These are phyloP conservation scores for Testicularia cyperi DNA, from an alignment of 1,284 basidiomycete genomes.

Conservation along the genomic window DNA sequence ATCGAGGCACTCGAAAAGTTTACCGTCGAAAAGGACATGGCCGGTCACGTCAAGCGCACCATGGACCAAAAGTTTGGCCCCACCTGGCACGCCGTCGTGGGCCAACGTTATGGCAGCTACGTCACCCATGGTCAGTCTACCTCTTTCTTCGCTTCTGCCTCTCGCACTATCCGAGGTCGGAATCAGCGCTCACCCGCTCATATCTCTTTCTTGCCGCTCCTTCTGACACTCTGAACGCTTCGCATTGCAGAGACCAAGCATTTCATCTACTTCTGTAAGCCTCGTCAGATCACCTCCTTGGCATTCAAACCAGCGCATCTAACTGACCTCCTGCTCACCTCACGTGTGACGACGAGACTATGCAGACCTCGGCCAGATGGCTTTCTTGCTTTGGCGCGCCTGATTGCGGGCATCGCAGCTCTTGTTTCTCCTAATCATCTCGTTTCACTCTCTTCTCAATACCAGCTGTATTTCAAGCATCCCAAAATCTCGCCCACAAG, in stretches of 20 bases:
- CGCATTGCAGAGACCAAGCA: constrained; percentile 50
- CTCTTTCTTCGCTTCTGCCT: neutral
- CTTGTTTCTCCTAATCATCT: no score
- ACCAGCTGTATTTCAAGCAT: no score
- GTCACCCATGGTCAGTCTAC: constrained; percentile 93
- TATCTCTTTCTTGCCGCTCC: neutral
- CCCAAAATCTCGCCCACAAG: no score
- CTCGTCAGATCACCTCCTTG: constrained; percentile 1
- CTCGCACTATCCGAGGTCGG: neutral
- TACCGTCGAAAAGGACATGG: constrained; percentile 93
- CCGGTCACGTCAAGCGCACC: constrained; percentile 95
- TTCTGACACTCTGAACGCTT: neutral
- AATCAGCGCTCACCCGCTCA: neutral
- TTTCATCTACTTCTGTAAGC: constrained; percentile 60
- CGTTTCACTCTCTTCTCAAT: constrained; percentile 1
- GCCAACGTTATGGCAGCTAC: constrained; percentile 87
- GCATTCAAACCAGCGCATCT: neutral
- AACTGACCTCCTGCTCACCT: constrained; percentile 1
- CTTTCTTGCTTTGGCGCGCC: constrained; percentile 58
- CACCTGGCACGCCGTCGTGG: constrained; percentile 97
- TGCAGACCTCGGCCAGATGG: constrained; percentile 56
- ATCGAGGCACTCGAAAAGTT: constrained; percentile 82
- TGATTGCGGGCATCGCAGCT: no score
- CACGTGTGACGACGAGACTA: no score
- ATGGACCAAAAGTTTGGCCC: constrained; percentile 87